Conservation (phyloP, 306 rosid species). For the Cicer yamashitae region DNA sequence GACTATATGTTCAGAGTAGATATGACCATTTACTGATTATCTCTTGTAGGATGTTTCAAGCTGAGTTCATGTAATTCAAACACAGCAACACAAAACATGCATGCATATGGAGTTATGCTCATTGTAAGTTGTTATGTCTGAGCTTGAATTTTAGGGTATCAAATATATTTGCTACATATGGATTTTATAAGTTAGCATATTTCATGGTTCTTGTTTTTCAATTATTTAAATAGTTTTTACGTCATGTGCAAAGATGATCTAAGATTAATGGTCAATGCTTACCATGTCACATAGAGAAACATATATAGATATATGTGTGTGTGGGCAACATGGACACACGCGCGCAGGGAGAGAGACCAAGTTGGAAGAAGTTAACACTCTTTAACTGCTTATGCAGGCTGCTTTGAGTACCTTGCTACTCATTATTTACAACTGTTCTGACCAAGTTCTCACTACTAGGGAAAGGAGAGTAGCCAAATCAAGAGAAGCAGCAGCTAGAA, state of each 20-base stretch:
- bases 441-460: constrained; percentile 89
- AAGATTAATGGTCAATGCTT: constrained; percentile 22
- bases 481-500: constrained; percentile 91
- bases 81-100: constrained; percentile 76
- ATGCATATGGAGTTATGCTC: constrained; percentile 84
- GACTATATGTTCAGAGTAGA: constrained; percentile 6
- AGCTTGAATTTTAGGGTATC: constrained; percentile 39
- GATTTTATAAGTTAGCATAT: constrained; percentile 11
- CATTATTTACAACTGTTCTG: constrained; percentile 95
- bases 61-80: constrained; percentile 84
- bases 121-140: constrained; percentile 68
- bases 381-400: constrained; percentile 79
- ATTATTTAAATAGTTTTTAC: constrained; percentile 11
- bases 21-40: constrained; percentile 52
- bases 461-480: constrained; percentile 83
- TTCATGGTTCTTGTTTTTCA: constrained; percentile 16
- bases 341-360: neutral
- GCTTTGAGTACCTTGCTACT: constrained; percentile 89
- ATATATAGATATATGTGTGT: neutral
- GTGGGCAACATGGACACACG: neutral
- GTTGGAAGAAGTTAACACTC: constrained; percentile 49
- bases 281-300: constrained; percentile 9
- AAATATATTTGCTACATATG: constrained; percentile 19
- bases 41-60: constrained; percentile 83
- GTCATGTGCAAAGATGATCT: constrained; percentile 25